Base-by-base conservation (phyloP, 73 alveolate genomes). In the Paramecium caudatum region DNA sequence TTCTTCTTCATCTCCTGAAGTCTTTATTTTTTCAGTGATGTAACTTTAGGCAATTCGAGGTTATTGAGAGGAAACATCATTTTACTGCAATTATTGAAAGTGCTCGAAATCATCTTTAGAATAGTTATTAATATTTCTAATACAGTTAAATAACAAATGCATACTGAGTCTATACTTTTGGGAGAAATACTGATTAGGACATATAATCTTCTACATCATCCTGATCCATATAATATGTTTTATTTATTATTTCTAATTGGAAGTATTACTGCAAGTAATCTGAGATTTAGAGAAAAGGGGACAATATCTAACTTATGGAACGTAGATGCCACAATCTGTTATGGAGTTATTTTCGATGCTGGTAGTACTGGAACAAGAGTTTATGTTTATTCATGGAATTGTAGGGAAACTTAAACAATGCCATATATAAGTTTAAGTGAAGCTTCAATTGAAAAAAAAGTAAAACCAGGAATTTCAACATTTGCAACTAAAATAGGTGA, bases 331-430 rank as follows among this genome's bases (percentile, higher is more conserved):
- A 27, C 45, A 8, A 55, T 8, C 9, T 55, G 80, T 27, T 23
- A 55, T 21, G 93, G 93, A 43, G 90, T 86, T 3, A 86, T 86
- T 46, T 86, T 86, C 46, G 93, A 86, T 86, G 93, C 90, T 15
- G 93, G 93, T 23, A 62, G 90, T 43, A 39, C 90, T 8, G 82
- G 90, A 10, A 86, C 93, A 2, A 86, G 84, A 41, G 68, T 86
- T 1, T 70, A 78, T 63, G 93, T 86, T 4, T 86, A 86, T 50
- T 63, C 78, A 3, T 86, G 93, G 93, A 32, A 70, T 41, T 86
- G 93, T 37, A 61, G 93, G 65, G 32, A 37, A 33, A 45, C 34
- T 10, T 37, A 62, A 16, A 62, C 88, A 2, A 33, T 86, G 69
- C 87, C 87, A n/a, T 47, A 86, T 13, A 47, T 86, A 0, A 15